Evolutionary conservation across 192 early-diverging fungal genomes (phyloP).

Genomic region (Mortierella claussenii): DNA sequence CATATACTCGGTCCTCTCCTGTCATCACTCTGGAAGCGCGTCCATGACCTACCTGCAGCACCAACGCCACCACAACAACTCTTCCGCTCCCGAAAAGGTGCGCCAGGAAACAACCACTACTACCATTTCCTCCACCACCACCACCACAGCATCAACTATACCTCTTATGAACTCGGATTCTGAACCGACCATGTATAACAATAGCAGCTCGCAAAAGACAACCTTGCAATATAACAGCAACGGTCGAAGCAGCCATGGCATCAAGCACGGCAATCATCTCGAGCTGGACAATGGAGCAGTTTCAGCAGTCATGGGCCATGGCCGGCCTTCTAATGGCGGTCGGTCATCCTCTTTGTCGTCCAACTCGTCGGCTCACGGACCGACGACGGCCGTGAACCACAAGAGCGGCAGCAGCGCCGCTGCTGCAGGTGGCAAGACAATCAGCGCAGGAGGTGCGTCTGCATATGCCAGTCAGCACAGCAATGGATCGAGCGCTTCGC

Average conservation of each 20-base stretch:
- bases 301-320: constrained; percentile 12
- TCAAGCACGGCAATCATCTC: constrained; percentile 21
- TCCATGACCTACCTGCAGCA: constrained; percentile 48
- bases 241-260: constrained; percentile 13
- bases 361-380: constrained; percentile 25
- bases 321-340: constrained; percentile 5
- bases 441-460: not conserved
- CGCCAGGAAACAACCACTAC: constrained; percentile 50
- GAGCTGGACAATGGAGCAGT: constrained; percentile 22
- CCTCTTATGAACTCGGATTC: constrained; percentile 38
- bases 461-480: constrained; percentile 6
- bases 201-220: constrained; percentile 18
- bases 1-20: no score
- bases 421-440: not conserved
- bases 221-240: constrained; percentile 1
- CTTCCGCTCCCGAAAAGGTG: constrained; percentile 35
- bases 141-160: constrained; percentile 42
- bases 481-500: constrained; percentile 20
- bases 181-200: constrained; percentile 37
- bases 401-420: not conserved
- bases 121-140: constrained; percentile 39
- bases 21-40: no score
- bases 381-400: not conserved
- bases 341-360: constrained; percentile 40
- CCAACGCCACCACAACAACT: constrained; percentile 12